Evolutionary conservation across 306 rosid species (phyloP).

Genomic region (Sicyos edulis): DNA sequence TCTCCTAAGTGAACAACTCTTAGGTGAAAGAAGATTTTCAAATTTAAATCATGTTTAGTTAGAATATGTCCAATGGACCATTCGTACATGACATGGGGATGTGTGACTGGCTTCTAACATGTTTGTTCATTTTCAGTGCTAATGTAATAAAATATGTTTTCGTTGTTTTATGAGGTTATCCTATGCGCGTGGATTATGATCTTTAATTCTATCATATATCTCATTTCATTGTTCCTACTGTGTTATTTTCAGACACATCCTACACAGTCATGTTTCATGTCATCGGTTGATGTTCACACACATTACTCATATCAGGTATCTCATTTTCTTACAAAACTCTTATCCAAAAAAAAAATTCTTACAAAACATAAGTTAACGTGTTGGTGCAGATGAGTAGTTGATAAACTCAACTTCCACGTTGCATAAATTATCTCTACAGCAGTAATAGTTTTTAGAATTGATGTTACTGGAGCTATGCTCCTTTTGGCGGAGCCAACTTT

Average conservation of each 20-base stretch:
- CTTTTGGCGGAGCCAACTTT: not conserved
- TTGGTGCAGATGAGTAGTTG: not conserved
- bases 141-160: not conserved
- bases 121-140: conserved; percentile 4
- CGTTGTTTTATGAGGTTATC: not conserved
- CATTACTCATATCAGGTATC: conserved; percentile 98
- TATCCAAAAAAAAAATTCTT: not conserved
- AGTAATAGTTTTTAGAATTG: conserved; percentile 5
- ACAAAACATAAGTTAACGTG: not conserved
- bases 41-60: not conserved
- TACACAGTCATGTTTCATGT: conserved; percentile 98
- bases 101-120: not conserved
- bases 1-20: not conserved
- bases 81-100: not conserved
- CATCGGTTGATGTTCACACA: conserved; percentile 91
- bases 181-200: not conserved
- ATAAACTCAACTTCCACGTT: not conserved
- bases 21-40: not conserved
- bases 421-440: not conserved
- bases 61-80: not conserved
- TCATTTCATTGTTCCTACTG: conserved; percentile 6
- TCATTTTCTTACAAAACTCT: not conserved
- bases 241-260: conserved; percentile 79
- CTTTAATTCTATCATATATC: not conserved
- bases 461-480: not conserved